Evolutionary conservation across 441 rosid species (phyloP), one percentile per base, ranked within the genome.

Genomic region (Melastoma candidum): DNA sequence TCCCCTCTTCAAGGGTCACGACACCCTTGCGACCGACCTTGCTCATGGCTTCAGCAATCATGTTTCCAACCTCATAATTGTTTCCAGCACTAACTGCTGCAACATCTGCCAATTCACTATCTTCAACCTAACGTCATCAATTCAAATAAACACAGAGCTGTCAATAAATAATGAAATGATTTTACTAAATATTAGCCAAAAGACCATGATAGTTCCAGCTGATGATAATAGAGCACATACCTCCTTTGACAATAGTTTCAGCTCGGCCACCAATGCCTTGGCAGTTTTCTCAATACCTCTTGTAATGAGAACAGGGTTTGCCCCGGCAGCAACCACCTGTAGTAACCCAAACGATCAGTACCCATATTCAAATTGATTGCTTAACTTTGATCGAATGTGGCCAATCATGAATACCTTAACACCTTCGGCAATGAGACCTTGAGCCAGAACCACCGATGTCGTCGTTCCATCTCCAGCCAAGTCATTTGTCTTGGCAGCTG

Each of bases 61-160:
- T 93, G 60, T 75, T 77, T 24, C 98, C 98, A 2, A 93, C 75
- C 81, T 93, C 98, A 44, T 80, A 59, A 61, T 84, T 88, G 80
- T 93, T 93, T 58, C 98, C 97, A 11, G 98, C 97, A 77, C 97
- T 88, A 52, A 93, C 98, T 26, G 96, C 96, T 11, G 98, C 98
- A 11, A 93, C 98, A 78, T 88, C 97, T 3, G 95, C 90, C 57
- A 93, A 87, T 61, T 93, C 98, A 73, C 90, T 86, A 72, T 93
- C 97, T 71, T 93, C 97, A 55, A 93, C 97, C 98, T 87, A 29
- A 29, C 36, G 7, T 3, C 3, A 29, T 29, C 36, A 29, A 29
- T 29, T 29, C 36, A 29, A 29, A 29, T 29, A 3, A 29, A 29
- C 36, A 29, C 36, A 29, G 36, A 29, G 36, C 36, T 29, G 36